Evolutionary conservation across 495 filamentous ascomycete genomes (phyloP).

Genomic region (Neurospora intermedia): DNA sequence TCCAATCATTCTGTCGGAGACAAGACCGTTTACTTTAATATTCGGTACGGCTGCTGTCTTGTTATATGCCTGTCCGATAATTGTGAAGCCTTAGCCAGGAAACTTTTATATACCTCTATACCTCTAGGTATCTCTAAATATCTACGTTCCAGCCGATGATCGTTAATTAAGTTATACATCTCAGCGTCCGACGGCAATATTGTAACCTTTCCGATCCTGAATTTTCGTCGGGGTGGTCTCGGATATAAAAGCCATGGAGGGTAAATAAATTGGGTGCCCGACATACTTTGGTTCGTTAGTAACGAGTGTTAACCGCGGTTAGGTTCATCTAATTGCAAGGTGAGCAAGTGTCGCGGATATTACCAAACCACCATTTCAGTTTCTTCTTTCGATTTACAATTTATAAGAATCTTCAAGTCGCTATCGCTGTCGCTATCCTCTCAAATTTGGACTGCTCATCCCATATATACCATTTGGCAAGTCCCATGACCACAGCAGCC

Average conservation of each 20-base stretch:
- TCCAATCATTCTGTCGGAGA: too few relatives aligned
- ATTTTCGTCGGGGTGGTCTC: not conserved
- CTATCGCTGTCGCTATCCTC: not conserved
- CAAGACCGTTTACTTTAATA: too few relatives aligned
- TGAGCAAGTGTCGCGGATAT: not conserved
- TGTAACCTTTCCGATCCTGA: not conserved
- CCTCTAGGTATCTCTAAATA: too few relatives aligned
- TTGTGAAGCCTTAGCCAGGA: too few relatives aligned
- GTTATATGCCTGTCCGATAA: too few relatives aligned
- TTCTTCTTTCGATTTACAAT: not conserved
- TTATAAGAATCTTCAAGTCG: not conserved
- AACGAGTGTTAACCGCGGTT: not conserved
- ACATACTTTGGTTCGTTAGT: not conserved
- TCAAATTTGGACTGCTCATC: not conserved
- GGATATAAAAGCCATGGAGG: not conserved
- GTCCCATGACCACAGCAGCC: not conserved
- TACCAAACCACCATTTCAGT: not conserved
- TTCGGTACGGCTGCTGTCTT: too few relatives aligned
- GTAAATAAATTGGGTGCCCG: too few relatives aligned
- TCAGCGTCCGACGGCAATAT: too few relatives aligned
- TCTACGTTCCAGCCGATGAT: too few relatives aligned
- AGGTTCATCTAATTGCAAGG: not conserved
- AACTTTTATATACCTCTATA: too few relatives aligned
- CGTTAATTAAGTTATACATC: too few relatives aligned
- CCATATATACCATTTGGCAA: not conserved